A percentile compares a stretch with the other conserved stretches of the same genome.
Evolutionary conservation across 352 stramenopile species (phyloP).

Genomic region (Globisporangium takayamanum): DNA sequence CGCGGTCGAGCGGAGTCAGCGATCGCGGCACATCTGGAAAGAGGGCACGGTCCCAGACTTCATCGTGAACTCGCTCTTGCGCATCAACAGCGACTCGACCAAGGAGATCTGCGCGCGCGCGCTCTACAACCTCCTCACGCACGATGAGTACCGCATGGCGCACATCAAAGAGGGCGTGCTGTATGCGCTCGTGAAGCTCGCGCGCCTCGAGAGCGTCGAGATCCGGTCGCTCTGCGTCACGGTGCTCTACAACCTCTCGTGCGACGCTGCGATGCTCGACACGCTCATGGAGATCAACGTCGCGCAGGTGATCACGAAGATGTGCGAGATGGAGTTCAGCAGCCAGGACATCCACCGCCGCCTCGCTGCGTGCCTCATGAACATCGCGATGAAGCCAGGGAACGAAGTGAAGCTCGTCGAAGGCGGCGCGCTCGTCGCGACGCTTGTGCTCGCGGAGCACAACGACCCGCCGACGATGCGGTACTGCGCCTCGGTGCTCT

Average conservation of each 20-base stretch:
- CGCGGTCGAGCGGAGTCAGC: slow-evolving; percentile 54
- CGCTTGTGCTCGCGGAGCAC: slow-evolving; percentile 66
- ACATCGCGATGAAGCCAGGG: slow-evolving; percentile 51
- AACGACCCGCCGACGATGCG: slow-evolving; percentile 65
- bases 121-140: slow-evolving; percentile 83
- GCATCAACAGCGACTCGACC: slow-evolving; percentile 85
- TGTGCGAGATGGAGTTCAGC: slow-evolving; percentile 82
- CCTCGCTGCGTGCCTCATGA: slow-evolving; percentile 69
- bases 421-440: slow-evolving; percentile 49
- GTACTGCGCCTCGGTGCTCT: slow-evolving; percentile 65
- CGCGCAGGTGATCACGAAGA: slow-evolving; percentile 77
- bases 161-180: slow-evolving; percentile 85
- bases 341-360: slow-evolving; percentile 72
- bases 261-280: slow-evolving; percentile 60
- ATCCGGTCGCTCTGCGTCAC: slow-evolving; percentile 76
- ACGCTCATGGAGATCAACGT: slow-evolving; percentile 83
- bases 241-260: slow-evolving; percentile 82
- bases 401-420: slow-evolving; percentile 64
- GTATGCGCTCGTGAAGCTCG: slow-evolving; percentile 86
- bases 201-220: slow-evolving; percentile 71
- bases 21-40: slow-evolving; percentile 73
- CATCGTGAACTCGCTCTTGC: slow-evolving; percentile 84
- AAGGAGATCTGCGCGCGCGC: slow-evolving; percentile 84
- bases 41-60: slow-evolving; percentile 85
- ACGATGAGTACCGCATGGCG: slow-evolving; percentile 67